Percentiles rank a stretch among this genome's conserved stretches.
phyloP scores from a whole-genome alignment of 768 basidiomycete species.

The Tulasnella sp. region DNA sequence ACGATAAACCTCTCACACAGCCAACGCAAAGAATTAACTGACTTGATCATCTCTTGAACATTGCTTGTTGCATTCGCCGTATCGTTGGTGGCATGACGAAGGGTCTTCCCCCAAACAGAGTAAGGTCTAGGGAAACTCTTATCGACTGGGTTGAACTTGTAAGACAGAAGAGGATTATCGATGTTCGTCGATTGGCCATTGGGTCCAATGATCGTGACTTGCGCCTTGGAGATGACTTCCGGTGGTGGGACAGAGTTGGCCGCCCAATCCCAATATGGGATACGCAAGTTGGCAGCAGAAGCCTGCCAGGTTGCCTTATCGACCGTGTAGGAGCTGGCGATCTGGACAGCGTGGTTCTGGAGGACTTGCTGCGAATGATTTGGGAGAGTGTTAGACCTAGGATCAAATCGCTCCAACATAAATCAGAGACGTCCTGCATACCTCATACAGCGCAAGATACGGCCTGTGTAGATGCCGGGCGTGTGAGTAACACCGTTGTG shows the following conservation, averaged over 20 bases:
- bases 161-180: slow-evolving; percentile 3
- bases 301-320: slow-evolving; percentile 24
- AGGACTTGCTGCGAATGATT: slow-evolving; percentile 48
- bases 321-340: slow-evolving; percentile 33
- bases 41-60: slow-evolving; percentile 2
- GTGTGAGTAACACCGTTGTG: neutral
- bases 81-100: slow-evolving; percentile 4
- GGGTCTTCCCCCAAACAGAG: neutral
- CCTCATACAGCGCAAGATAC: slow-evolving; percentile 43
- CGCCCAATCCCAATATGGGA: slow-evolving; percentile 48
- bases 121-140: neutral
- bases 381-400: too few species aligned
- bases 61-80: neutral
- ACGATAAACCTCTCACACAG: too few species aligned
- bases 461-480: slow-evolving; percentile 32
- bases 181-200: slow-evolving; percentile 21
- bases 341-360: slow-evolving; percentile 31
- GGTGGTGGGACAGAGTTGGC: slow-evolving; percentile 30
- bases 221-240: slow-evolving; percentile 30
- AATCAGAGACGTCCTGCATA: slow-evolving; percentile 20
- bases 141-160: slow-evolving; percentile 11
- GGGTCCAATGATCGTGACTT: slow-evolving; percentile 30
- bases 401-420: neutral
- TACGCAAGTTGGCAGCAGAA: slow-evolving; percentile 31
- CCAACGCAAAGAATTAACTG: neutral